Evolutionary conservation across 805 yeast genomes (phyloP).

Genomic region (Suhomyces tanzawaensis): DNA sequence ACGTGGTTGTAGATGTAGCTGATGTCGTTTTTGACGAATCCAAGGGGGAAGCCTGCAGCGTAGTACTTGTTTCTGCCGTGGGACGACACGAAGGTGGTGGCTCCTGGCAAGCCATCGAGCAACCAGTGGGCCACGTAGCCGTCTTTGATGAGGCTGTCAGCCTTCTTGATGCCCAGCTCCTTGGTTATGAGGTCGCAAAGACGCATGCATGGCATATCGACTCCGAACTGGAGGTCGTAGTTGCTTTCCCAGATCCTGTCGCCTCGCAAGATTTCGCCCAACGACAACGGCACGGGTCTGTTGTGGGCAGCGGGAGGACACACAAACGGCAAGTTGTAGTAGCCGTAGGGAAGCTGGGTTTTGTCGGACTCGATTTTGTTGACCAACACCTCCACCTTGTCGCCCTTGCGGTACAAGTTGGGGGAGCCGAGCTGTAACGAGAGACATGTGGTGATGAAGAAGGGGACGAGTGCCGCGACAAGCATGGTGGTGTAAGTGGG

Average conservation of each 20-base stretch:
- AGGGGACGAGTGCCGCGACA: background rate
- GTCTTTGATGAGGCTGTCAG: constrained; percentile 58
- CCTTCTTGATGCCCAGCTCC: constrained; percentile 50
- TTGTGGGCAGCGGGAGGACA: constrained; percentile 61
- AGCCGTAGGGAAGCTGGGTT: constrained; percentile 75
- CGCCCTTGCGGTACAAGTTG: constrained; percentile 46
- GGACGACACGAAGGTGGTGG: constrained; percentile 70
- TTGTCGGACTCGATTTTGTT: constrained; percentile 77
- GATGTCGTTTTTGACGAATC: constrained; percentile 56
- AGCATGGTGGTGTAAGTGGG: background rate
- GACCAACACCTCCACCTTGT: constrained; percentile 64
- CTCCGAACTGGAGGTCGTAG: constrained; percentile 59
- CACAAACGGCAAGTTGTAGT: constrained; percentile 74
- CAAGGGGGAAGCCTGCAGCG: constrained; percentile 84
- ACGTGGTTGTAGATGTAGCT: constrained; percentile 75
- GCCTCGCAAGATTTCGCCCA: constrained; percentile 78
- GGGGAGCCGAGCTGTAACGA: constrained; percentile 30
- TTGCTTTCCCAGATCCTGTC: constrained; percentile 78
- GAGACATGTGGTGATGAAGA: background rate
- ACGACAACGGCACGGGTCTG: constrained; percentile 63
- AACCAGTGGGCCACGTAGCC: constrained; percentile 83
- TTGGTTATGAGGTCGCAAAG: constrained; percentile 65
- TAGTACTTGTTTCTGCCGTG: constrained; percentile 65
- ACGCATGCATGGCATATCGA: constrained; percentile 63
- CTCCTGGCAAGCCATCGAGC: constrained; percentile 82